Evolutionary conservation across 2,329 filamentous ascomycete species (phyloP).

Genomic region (Cladosporium sp.): DNA sequence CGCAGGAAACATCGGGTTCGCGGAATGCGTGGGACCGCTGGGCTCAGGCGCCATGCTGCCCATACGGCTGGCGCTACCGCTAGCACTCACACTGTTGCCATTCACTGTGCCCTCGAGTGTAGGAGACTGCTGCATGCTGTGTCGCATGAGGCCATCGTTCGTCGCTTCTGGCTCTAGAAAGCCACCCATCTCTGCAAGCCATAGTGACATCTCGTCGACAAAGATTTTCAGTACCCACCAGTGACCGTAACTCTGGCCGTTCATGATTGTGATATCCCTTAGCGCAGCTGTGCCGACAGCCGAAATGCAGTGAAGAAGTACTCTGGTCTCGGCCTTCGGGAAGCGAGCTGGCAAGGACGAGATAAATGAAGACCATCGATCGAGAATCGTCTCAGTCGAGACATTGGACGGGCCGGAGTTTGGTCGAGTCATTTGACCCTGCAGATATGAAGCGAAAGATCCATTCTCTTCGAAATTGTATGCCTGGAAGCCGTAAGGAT

Average conservation of each 20-base stretch:
- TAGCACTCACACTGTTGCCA: constrained; percentile 22
- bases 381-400: constrained; percentile 62
- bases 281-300: constrained; percentile 72
- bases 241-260: constrained; percentile 76
- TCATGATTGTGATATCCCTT: constrained; percentile 73
- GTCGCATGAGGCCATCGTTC: neutral
- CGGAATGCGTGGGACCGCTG: constrained; percentile 16
- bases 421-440: constrained; percentile 23
- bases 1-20: constrained; percentile 13
- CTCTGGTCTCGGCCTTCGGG: constrained; percentile 66
- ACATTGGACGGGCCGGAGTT: constrained; percentile 30
- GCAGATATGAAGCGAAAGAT: constrained; percentile 38
- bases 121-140: constrained; percentile 17
- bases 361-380: constrained; percentile 73
- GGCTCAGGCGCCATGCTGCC: constrained; percentile 29
- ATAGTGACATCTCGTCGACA: constrained; percentile 89
- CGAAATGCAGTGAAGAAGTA: constrained; percentile 73
- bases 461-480: constrained; percentile 40
- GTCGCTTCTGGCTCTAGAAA: constrained; percentile 58
- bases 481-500: constrained; percentile 36
- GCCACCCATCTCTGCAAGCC: constrained; percentile 83
- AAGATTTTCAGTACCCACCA: constrained; percentile 97
- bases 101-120: constrained; percentile 13
- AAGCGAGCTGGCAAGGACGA: constrained; percentile 66
- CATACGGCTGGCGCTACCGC: constrained; percentile 29